Evolutionary conservation across 345 rosid species (phyloP), one percentile per base, ranked within the genome.

Genomic region (Gossypioides kirkii): DNA sequence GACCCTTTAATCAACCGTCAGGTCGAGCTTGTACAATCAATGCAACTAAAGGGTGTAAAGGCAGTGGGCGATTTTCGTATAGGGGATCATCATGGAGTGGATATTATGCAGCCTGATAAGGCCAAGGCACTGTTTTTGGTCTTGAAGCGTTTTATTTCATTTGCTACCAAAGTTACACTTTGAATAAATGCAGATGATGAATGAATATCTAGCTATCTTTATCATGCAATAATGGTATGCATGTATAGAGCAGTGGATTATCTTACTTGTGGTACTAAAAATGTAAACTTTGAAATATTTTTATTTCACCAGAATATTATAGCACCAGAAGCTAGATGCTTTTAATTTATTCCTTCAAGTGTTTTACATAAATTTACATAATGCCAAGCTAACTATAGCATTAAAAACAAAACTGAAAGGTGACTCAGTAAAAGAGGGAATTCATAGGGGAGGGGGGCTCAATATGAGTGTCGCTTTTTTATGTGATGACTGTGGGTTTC

Each of bases 401-500:
- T 32, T 53, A 78, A 69, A 76, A 71, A 72, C 87, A 82, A 83
- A 87, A 88, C 79, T 73, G 77, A 81, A 77, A 5, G 7, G 7
- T 32, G 22, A 3, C 6, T 26, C 55, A 46, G 42, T 69, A 70
- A 41, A 52, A 65, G 64, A 73, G 73, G 70, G 60, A 75, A 68
- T 22, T 72, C 53, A 64, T 76, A 69, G 54, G 4, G 23, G 49
- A 77, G 67, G 64, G 67, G 64, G 38, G 28, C 58, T 6, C 22
- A 38, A 13, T 22, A 28, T 18, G 18, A 32, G 50, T 14, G 46
- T 11, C 28, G 38, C 38, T 5, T 11, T 69, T 72, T 86, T 81
- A 91, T 78, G 99, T 92, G 82, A 92, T 88, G 77, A 92, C 98
- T n/a, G 94, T 92, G 58, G 97, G 99, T 81, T 86, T 91, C 86